Evolutionary conservation across 2,329 filamentous ascomycete species (phyloP).

Genomic region (Fusarium illudens): DNA sequence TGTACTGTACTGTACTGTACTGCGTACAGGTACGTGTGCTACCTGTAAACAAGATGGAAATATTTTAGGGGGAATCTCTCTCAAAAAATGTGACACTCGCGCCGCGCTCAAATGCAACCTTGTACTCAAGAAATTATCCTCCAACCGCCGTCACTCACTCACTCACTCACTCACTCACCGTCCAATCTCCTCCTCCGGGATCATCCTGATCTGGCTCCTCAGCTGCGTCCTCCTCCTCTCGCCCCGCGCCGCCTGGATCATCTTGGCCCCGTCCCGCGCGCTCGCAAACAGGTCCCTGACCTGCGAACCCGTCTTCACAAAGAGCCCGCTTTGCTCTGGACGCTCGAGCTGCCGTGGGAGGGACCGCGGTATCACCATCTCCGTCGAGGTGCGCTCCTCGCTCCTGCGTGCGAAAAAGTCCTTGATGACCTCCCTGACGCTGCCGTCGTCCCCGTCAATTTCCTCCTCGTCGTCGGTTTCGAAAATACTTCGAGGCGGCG

Average conservation of each 20-base stretch:
- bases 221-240: slow-evolving; percentile 49
- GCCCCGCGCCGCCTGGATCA: slow-evolving; percentile 34
- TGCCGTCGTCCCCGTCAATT: slow-evolving; percentile 27
- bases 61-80: slow-evolving; percentile 22
- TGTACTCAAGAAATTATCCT: not conserved
- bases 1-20: not conserved
- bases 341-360: slow-evolving; percentile 10
- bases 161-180: slow-evolving; percentile 2
- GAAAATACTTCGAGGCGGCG: slow-evolving; percentile 44
- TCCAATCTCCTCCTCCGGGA: slow-evolving; percentile 40
- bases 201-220: slow-evolving; percentile 49
- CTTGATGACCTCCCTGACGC: slow-evolving; percentile 29
- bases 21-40: not conserved
- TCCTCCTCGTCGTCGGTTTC: slow-evolving; percentile 46
- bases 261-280: slow-evolving; percentile 35
- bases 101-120: slow-evolving; percentile 32
- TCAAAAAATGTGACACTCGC: slow-evolving; percentile 15
- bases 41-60: not conserved
- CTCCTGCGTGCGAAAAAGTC: slow-evolving; percentile 38
- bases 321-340: slow-evolving; percentile 15
- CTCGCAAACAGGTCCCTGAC: slow-evolving; percentile 39
- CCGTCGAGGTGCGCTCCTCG: slow-evolving; percentile 32
- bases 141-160: not conserved
- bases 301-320: slow-evolving; percentile 36
- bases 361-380: slow-evolving; percentile 17